Evolutionary conservation across 2,329 filamentous ascomycete genomes (phyloP).

Genomic region (Aspergillus ochraceus): DNA sequence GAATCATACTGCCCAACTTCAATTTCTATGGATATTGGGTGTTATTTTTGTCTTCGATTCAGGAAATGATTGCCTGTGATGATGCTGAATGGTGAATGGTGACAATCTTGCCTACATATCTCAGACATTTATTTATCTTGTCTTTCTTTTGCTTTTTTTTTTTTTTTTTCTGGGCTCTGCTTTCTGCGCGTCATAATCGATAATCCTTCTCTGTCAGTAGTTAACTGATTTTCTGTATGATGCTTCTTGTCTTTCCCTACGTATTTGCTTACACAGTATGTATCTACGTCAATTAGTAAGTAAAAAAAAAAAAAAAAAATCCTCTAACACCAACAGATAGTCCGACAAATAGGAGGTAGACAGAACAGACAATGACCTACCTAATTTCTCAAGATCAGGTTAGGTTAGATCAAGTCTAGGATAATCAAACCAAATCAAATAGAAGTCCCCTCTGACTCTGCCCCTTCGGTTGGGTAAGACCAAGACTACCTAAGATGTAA

Average conservation of each 20-base stretch:
- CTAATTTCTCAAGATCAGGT: too few species aligned
- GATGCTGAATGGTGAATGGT: neutral
- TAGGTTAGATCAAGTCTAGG: too few species aligned
- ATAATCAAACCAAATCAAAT: neutral
- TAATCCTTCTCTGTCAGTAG: neutral
- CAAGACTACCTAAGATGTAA: neutral
- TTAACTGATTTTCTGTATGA: neutral
- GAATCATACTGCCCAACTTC: too few species aligned
- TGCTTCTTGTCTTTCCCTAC: neutral
- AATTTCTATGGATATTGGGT: too few species aligned
- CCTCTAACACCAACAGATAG: too few species aligned
- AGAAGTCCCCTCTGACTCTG: neutral
- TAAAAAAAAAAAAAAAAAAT: too few species aligned
- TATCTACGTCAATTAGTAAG: too few species aligned
- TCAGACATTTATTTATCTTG: neutral
- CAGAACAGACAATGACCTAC: neutral
- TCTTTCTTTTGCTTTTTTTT: too few species aligned
- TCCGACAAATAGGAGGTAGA: neutral
- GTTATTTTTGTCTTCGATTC: neutral
- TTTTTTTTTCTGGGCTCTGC: too few species aligned
- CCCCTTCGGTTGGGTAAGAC: neutral
- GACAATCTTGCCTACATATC: neutral
- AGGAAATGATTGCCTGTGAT: neutral
- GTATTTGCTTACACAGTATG: neutral
- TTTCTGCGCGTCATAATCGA: too few species aligned